Evolutionary conservation across 1,284 basidiomycete species (phyloP).

Genomic region (Gastroboletus turbinatus): DNA sequence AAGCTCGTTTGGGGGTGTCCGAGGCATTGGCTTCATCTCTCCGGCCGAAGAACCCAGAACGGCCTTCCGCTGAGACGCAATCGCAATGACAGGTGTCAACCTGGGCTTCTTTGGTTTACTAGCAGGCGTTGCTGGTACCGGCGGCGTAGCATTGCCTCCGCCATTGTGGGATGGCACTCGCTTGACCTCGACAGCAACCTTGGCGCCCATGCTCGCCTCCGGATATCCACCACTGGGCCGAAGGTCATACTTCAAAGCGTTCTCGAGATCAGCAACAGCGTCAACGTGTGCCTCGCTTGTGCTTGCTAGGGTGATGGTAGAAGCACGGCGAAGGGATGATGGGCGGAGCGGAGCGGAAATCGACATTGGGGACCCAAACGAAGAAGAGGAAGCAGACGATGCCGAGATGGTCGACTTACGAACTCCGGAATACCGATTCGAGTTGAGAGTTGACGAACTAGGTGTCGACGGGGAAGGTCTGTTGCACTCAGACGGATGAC

Average conservation of each 20-base stretch:
- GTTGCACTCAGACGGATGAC: constrained; percentile 31
- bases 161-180: constrained; percentile 50
- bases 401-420: constrained; percentile 34
- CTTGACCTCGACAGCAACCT: constrained; percentile 33
- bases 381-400: constrained; percentile 30
- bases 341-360: constrained; percentile 35
- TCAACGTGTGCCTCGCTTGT: constrained; percentile 36
- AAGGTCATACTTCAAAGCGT: constrained; percentile 9
- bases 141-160: constrained; percentile 16
- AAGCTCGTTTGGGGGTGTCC: constrained; percentile 28
- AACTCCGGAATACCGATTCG: constrained; percentile 16
- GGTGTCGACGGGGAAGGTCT: constrained; percentile 57
- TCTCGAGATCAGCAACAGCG: constrained; percentile 19
- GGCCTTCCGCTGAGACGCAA: constrained; percentile 6
- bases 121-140: constrained; percentile 10
- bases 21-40: constrained; percentile 15
- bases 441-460: constrained; percentile 63
- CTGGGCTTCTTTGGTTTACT: constrained; percentile 24
- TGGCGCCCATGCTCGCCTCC: constrained; percentile 11
- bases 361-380: constrained; percentile 38
- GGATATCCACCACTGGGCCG: constrained; percentile 14
- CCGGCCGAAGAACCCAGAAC: neutral
- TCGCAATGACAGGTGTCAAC: neutral
- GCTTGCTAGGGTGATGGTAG: constrained; percentile 33
- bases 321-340: constrained; percentile 35